Evolutionary conservation across 208 protist species (phyloP), one percentile per base, ranked within the genome.

Genomic region (Crithidia expoeki): DNA sequence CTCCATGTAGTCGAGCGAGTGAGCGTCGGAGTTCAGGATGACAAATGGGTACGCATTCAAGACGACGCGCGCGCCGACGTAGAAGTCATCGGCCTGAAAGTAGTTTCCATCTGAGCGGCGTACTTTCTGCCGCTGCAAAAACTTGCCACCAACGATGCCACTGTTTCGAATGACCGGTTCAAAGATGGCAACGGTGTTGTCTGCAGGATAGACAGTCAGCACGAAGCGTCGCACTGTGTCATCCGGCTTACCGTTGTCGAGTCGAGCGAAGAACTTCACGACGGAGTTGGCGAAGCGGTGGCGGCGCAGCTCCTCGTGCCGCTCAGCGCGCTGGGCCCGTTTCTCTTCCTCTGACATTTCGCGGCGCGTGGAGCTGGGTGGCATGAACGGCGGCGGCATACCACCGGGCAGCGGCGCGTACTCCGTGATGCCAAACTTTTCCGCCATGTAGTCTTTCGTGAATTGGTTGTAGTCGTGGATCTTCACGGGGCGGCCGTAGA

Each of bases 381-480:
- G 85, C 42, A 83, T 62, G 46, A 83, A 85, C 47, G 83, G 80
- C 25, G 88, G 88, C 52, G 80, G 80, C 33, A 70, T 74, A 28
- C 84, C 85, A 30, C 90, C 90, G 6, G 76, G 88, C 27, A 96
- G 79, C 10, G 84, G 78, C 1, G 67, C 56, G 74, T 94, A 86
- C 40, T 73, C 74, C 30, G 74, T 86, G 58, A 95, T 76, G 33
- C 88, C 90, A 57, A 85, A 92, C 7, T 66, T 76, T 47, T 88
- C 83, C 14, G 68, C 61, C 60, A 98, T 87, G 81, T 97, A 95
- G 46, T 96, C 74, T 42, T 80, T 80, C 1, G 98, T 99, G 74
- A 87, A 98, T 40, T 82, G 76, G 86, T 99, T 96, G 85, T 97
- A 98, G 83, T 94, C 96, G 76, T 97, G 92, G 44, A 98, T 92